Evolutionary conservation across 495 filamentous ascomycete genomes (phyloP), one percentile per base, ranked within the genome.

Genomic region (Aspergillus nidulans): DNA sequence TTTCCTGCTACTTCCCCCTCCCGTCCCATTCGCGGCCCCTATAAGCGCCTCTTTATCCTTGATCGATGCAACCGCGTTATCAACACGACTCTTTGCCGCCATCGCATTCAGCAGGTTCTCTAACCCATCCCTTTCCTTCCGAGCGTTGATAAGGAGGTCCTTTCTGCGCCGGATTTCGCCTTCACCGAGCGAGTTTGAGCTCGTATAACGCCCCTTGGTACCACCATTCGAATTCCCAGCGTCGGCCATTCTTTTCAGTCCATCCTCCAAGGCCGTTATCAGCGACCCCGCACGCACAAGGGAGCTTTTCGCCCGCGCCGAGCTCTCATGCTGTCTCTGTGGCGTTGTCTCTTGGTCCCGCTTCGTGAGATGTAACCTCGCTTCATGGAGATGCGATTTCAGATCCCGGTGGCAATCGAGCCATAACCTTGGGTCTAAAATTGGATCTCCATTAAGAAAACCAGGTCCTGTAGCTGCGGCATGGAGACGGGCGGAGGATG

Each of bases 101-200:
- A 94, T 82, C 23, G 83, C 85, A 62, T 85, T 84, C 55, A 89
- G 78, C 52, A 97, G 69, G 59, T 86, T 84, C 64, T 97, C 94
- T 61, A 97, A 63, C 6, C 88, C 90, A 54, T 96, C 92, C 52
- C 84, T 83, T 72, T 97, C 94, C 65, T 89, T 88, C 66, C 83
- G 77, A 26, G 89, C 89, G 40, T 83, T 84, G 3, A 82, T 79
- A 6, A 99, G 68, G 49, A 96, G 68, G 70, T 97, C 95, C 52
- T 81, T 82, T 52, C 94, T 71, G 24, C 95, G 73, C 20, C 91
- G 79, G 6, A 95, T 65, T 75, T 98, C 94, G n/a, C 94, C 94
- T 0, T 94, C 89, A 1, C 90, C 89, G 1, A 96, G 66, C 49
- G 73, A 76, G 38, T 64, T 19, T 3, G 30, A 52, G 18, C 40